Evolutionary conservation across 805 yeast genomes (phyloP).

Genomic region (Wickerhamiella sergipiensis): DNA sequence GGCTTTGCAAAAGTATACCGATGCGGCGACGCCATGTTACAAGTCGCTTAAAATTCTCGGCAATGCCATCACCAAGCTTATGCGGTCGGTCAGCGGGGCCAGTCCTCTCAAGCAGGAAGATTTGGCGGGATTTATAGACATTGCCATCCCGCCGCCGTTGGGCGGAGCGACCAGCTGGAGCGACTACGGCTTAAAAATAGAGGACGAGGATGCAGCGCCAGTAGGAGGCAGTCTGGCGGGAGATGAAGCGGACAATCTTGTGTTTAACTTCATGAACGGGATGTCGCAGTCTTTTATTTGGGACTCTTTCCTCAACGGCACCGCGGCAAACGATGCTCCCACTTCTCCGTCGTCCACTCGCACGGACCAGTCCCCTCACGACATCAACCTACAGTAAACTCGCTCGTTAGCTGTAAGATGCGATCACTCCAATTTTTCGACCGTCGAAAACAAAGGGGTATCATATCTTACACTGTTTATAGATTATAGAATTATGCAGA

Average conservation of each 20-base stretch:
- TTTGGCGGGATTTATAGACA: slow-evolving; percentile 2
- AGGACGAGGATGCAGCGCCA: neutral
- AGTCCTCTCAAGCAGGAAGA: neutral
- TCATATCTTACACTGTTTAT: too few species aligned
- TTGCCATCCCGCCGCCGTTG: neutral
- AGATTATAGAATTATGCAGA: too few species aligned
- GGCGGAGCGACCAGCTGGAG: neutral
- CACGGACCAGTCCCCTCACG: neutral
- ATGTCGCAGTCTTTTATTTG: slow-evolving; percentile 13
- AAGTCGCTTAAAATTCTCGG: slow-evolving; percentile 7
- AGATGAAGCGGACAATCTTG: neutral
- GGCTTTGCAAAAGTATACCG: slow-evolving; percentile 7
- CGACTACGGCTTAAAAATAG: neutral
- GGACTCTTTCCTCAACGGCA: slow-evolving; percentile 6
- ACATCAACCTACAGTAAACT: neutral
- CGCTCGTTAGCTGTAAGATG: too few species aligned
- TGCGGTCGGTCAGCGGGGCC: slow-evolving; percentile 3
- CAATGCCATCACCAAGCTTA: slow-evolving; percentile 6
- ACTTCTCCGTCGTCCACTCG: neutral
- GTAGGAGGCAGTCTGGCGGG: neutral
- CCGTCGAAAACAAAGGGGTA: too few species aligned
- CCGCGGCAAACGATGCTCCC: neutral
- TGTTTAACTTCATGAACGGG: slow-evolving; percentile 8
- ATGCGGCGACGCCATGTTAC: slow-evolving; percentile 10
- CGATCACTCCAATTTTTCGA: too few species aligned